These are phyloP conservation scores for Pseudogymnoascus sp. DNA, from an alignment of 2,329 filamentous ascomycete species.

Conservation along the genomic window DNA sequence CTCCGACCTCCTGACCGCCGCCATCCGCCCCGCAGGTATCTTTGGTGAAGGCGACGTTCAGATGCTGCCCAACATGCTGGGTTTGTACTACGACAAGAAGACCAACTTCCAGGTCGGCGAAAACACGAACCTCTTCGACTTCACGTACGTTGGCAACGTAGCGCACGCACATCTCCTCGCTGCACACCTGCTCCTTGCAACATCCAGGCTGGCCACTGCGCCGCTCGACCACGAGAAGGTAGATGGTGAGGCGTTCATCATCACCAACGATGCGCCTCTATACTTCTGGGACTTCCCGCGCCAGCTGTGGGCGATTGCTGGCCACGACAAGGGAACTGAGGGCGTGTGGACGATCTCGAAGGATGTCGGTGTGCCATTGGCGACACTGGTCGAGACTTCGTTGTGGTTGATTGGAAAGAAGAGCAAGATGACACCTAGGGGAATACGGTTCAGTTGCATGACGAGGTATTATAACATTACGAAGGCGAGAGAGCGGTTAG, in stretches of 20 bases:
- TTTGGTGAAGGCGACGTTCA: conserved; percentile 85
- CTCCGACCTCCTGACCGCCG: conserved; percentile 61
- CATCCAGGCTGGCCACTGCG: conserved; percentile 34
- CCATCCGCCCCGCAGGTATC: conserved; percentile 81
- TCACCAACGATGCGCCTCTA: conserved; percentile 81
- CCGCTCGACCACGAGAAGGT: conserved; percentile 66
- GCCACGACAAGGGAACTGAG: conserved; percentile 43
- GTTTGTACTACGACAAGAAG: conserved; percentile 59
- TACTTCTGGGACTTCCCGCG: conserved; percentile 89
- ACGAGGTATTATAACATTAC: conserved; percentile 69
- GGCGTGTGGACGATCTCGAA: conserved; percentile 49
- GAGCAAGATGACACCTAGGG: conserved; percentile 40
- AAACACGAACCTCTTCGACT: conserved; percentile 63
- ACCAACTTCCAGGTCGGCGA: conserved; percentile 74
- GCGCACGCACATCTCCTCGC: conserved; percentile 79
- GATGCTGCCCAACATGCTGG: conserved; percentile 64
- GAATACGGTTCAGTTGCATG: conserved; percentile 60
- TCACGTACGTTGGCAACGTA: conserved; percentile 61
- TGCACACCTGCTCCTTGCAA: conserved; percentile 45
- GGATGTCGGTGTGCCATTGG: conserved; percentile 45
- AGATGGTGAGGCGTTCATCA: conserved; percentile 80
- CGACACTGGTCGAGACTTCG: conserved; percentile 45
- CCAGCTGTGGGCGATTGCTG: conserved; percentile 63
- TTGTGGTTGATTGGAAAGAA: conserved; percentile 42
- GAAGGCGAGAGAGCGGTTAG: conserved; percentile 64